Base-by-base conservation (phyloP, 1,284 basidiomycete species). In the Inonotus hispidus region DNA sequence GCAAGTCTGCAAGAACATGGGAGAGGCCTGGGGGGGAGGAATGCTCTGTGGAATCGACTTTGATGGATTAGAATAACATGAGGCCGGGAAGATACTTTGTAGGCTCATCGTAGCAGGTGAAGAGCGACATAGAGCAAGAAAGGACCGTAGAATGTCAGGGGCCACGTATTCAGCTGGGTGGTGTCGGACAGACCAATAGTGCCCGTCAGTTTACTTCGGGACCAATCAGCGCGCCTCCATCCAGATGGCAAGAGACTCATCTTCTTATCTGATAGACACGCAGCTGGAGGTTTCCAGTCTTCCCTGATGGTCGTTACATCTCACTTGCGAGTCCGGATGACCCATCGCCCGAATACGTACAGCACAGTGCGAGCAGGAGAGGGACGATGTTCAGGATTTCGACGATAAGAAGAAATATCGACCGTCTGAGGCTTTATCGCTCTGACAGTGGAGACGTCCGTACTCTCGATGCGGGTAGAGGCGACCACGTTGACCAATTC, bases 261-360 rank as follows among this genome's bases (percentile, higher is more conserved):
- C 49, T 66, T 67, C 39, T 56, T 67, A 23, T 66, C 64, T 39
- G 63, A 66, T 37, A 56, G 66, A 47, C 60, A 64, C 37, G 63
- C 64, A 52, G 43, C 59, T 16, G 66, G 63, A 8, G 64, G 64
- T 66, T 66, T 37, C 43, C 54, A 35, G 41, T 64, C n/a, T 64
- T 61, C 2, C 63, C 65, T 32, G 63, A 67, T 53, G 66, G 66
- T 25, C 53, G 53, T n/a, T 66, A 63, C 53, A 63, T 67, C 38
- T 65, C 65, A 3, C 66, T 63, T 45, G n/a, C 46, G n/a, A 64
- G 63, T 53, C 53, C 63, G 14, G 46, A 59, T 29, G 66, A 67
- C 45, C 63, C 61, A 16, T 63, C 59, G 14, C 49, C 57, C 1
- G 66, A 64, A 45, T 61, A 67, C 21, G 53, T 66, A 55, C 35